phyloP scores from a whole-genome alignment of 1,284 basidiomycete genomes.

The Sporisorium iseilematis-ciliati region DNA sequence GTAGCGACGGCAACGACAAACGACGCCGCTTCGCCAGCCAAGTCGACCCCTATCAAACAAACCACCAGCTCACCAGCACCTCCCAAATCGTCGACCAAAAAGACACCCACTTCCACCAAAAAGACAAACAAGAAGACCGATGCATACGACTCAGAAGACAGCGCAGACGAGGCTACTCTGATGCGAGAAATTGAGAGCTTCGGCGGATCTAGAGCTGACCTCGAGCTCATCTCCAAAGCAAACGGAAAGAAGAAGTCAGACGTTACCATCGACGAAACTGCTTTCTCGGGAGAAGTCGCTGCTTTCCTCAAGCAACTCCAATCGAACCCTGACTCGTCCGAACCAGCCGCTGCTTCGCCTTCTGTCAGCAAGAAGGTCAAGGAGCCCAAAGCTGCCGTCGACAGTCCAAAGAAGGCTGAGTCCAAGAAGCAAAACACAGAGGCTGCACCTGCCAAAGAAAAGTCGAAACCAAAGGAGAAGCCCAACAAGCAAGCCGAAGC shows the following conservation, averaged over 20 bases:
- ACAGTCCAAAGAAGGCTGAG: conserved; percentile 16
- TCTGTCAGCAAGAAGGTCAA: conserved; percentile 13
- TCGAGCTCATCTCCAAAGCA: conserved; percentile 43
- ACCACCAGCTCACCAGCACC: conserved; percentile 12
- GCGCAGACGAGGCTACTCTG: conserved; percentile 44
- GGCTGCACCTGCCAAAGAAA: conserved; percentile 10
- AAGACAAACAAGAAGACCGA: conserved; percentile 25
- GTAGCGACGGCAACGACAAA: neutral
- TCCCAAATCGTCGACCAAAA: conserved; percentile 16
- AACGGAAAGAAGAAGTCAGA: conserved; percentile 39
- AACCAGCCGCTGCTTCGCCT: conserved; percentile 12
- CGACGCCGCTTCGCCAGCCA: conserved; percentile 14
- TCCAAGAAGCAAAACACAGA: conserved; percentile 17
- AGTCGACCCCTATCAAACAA: conserved; percentile 25
- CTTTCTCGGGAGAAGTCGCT: conserved; percentile 39
- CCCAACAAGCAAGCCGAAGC: conserved; percentile 28
- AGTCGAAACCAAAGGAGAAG: conserved; percentile 22
- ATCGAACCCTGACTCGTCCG: conserved; percentile 19
- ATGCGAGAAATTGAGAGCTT: conserved; percentile 52
- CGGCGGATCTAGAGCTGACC: conserved; percentile 41
- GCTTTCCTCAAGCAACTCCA: conserved; percentile 47
- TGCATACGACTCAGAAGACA: conserved; percentile 46
- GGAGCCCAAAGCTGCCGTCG: conserved; percentile 13
- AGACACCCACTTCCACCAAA: conserved; percentile 11
- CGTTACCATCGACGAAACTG: conserved; percentile 37